phyloP scores from a whole-genome alignment of 495 filamentous ascomycete species.

The Neurospora sp. region DNA sequence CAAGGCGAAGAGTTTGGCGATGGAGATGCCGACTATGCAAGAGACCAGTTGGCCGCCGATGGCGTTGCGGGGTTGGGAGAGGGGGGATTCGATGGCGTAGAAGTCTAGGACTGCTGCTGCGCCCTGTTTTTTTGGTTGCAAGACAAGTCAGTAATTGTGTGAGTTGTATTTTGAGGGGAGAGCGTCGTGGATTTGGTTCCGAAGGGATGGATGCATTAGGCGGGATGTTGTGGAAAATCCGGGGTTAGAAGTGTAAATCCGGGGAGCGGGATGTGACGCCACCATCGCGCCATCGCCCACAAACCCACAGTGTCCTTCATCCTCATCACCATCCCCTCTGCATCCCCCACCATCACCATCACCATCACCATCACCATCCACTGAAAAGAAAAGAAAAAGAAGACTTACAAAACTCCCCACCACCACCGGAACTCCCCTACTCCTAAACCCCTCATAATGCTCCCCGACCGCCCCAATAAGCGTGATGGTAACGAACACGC shows the following conservation, averaged over 20 bases:
- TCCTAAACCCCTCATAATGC: conserved; percentile 25
- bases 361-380: no score
- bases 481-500: conserved; percentile 40
- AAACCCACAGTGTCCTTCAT: no score
- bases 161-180: no score
- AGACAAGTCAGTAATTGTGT: no score
- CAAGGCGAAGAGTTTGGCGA: conserved; percentile 61
- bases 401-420: conserved; percentile 41
- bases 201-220: no score
- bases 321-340: no score
- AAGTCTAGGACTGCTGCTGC: conserved; percentile 71
- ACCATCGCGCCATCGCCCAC: no score
- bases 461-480: conserved; percentile 35
- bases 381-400: not conserved
- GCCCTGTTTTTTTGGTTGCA: conserved; percentile 36
- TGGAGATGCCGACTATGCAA: conserved; percentile 52
- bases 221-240: no score
- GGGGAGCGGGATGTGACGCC: no score
- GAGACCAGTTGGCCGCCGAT: conserved; percentile 63
- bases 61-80: conserved; percentile 72
- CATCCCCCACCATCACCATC: no score
- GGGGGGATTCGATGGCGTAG: conserved; percentile 65
- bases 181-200: no score
- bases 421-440: conserved; percentile 35
- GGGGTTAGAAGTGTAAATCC: no score